Base-by-base conservation (phyloP, 1,139 yeast species). In the Candida anutae region DNA sequence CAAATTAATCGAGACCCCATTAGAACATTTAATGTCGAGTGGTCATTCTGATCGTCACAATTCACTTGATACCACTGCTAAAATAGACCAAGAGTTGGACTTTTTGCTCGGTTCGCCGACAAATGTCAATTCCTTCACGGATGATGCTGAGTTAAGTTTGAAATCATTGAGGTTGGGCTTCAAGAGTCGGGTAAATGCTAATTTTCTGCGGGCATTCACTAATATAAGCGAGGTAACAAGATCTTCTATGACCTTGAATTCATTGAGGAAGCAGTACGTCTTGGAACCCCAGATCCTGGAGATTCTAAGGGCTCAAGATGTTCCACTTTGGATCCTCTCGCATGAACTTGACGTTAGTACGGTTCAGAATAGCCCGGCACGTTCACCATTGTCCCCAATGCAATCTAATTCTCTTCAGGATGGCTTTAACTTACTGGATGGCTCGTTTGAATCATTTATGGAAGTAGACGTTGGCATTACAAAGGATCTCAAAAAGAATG, bases 401-500 rank as follows among this genome's bases (percentile, higher is more conserved):
- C n/a, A n/a, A n/a, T n/a, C n/a, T n/a, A n/a, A n/a, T n/a, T n/a
- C n/a, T n/a, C n/a, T n/a, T n/a, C n/a, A n/a, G n/a, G n/a, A n/a
- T n/a, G n/a, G n/a, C n/a, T n/a, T n/a, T n/a, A n/a, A n/a, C n/a
- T 34, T 51, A 13, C 36, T 42, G 10, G 45, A 37, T 24, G 62
- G 62, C 3, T 33, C 37, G 6, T 50, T 58, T 24, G 53, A 52
- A 21, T 54, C 67, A 2, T 52, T 38, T 27, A 42, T 59, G 48
- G 46, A 49, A 27, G 27, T 60, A 3, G 36, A 48, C 11, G 53
- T 50, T 6, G 27, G 32, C 8, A 30, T 26, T 12, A 25, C 18
- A 4, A 30, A 30, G 13, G 26, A 23, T 1, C 29, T 24, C 17
- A 21, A 22, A 15, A 23, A 24, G 14, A 11, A 18, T 6, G 17